A percentile compares a stretch with the other conserved stretches of the same genome.
phyloP scores from a whole-genome alignment of 352 stramenopile species.

The Aphanomyces stellatus region DNA sequence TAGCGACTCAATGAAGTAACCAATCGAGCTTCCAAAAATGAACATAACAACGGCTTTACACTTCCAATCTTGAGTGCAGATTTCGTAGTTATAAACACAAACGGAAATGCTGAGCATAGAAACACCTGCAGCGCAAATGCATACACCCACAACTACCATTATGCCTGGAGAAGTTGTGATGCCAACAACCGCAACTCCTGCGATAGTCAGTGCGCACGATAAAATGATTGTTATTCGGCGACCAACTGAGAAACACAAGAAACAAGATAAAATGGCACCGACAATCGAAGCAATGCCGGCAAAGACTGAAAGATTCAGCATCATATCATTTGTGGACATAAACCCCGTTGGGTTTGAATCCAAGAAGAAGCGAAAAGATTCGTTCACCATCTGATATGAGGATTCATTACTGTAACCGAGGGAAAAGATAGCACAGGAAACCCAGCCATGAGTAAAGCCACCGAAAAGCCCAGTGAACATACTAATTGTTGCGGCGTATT shows the following conservation, averaged over 20 bases:
- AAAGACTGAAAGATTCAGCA: constrained; percentile 66
- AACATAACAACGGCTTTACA: constrained; percentile 83
- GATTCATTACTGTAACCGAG: constrained; percentile 70
- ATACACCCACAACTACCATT: constrained; percentile 63
- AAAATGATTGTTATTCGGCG: constrained; percentile 54
- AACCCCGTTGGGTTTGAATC: constrained; percentile 25
- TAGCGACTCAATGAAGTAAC: constrained; percentile 69
- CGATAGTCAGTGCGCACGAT: constrained; percentile 50
- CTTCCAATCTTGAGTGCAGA: constrained; percentile 80
- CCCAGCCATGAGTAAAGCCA: constrained; percentile 70
- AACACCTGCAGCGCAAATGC: constrained; percentile 50
- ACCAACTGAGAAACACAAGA: constrained; percentile 46
- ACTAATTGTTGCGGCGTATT: constrained; percentile 70
- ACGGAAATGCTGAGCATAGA: constrained; percentile 70
- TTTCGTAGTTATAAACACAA: constrained; percentile 82
- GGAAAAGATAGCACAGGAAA: constrained; percentile 73
- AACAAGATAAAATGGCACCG: constrained; percentile 40
- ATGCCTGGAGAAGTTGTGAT: constrained; percentile 38
- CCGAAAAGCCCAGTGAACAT: constrained; percentile 59
- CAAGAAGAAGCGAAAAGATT: constrained; percentile 79
- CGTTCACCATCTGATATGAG: constrained; percentile 69
- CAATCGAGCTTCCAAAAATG: constrained; percentile 51
- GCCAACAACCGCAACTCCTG: constrained; percentile 55
- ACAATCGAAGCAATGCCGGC: constrained; percentile 41
- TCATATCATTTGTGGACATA: constrained; percentile 31